A percentile compares a stretch with the other conserved stretches of the same genome.
Conservation (phyloP, 2,329 filamentous ascomycete species). For the Colletotrichum sp. region DNA sequence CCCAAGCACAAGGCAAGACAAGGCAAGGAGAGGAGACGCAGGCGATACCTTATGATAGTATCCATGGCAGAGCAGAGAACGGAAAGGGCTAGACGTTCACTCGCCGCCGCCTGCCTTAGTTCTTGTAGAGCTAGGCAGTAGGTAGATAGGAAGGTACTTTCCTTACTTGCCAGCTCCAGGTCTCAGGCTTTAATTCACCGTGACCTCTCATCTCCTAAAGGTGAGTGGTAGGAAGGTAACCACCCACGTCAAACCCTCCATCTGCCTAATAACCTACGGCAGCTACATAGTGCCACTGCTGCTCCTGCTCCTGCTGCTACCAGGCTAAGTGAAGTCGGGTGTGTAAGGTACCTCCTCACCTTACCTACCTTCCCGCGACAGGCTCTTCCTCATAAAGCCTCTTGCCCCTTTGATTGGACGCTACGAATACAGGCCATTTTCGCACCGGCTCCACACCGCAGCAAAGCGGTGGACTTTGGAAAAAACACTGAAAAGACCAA, state of each 20-base stretch:
- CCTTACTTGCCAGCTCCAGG: neutral
- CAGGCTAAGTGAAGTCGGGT: neutral
- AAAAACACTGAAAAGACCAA: slow-evolving; percentile 11
- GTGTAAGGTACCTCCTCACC: neutral
- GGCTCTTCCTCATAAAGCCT: slow-evolving; percentile 1
- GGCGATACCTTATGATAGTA: too few species aligned
- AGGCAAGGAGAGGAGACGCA: neutral
- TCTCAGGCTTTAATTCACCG: neutral
- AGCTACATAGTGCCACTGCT: neutral
- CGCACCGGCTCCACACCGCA: slow-evolving; percentile 14
- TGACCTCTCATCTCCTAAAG: neutral
- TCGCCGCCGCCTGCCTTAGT: neutral
- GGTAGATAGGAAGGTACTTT: neutral
- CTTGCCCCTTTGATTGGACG: slow-evolving; percentile 18
- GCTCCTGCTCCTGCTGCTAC: neutral
- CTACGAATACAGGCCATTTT: slow-evolving; percentile 5
- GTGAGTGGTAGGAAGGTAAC: neutral
- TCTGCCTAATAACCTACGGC: neutral
- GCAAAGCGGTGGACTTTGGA: slow-evolving; percentile 1
- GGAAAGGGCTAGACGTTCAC: neutral
- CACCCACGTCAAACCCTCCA: neutral
- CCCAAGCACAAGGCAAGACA: neutral
- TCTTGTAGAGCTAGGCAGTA: neutral
- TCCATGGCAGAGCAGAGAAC: neutral
- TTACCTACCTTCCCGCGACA: neutral